phyloP scores from a whole-genome alignment of 805 yeast species.

The Kodamaea fukazawae region DNA sequence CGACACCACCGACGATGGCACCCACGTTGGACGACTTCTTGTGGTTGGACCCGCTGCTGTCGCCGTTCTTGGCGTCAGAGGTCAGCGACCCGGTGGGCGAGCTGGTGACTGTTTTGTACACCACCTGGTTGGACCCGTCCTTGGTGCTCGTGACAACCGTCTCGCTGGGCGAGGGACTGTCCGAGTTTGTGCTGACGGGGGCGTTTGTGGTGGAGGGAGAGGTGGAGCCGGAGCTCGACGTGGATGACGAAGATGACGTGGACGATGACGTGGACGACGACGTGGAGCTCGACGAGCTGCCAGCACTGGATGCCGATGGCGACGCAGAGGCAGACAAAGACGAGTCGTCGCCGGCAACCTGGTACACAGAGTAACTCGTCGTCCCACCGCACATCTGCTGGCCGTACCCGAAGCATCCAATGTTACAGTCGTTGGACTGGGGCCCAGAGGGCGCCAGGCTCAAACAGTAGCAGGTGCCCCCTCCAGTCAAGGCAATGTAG shows the following conservation, averaged over 20 bases:
- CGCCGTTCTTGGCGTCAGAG: constrained; percentile 1
- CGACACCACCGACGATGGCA: constrained; percentile 46
- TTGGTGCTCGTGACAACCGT: constrained; percentile 4
- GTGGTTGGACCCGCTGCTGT: constrained; percentile 2
- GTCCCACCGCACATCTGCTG: constrained; percentile 38
- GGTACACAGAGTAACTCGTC: constrained; percentile 28
- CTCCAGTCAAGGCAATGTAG: constrained; percentile 37
- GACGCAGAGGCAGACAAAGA: constrained; percentile 8
- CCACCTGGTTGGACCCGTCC: constrained; percentile 8
- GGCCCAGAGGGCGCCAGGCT: constrained; percentile 27
- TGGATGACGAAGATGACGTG: constrained; percentile 4
- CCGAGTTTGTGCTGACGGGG: neutral
- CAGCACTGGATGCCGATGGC: constrained; percentile 10
- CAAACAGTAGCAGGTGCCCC: constrained; percentile 40
- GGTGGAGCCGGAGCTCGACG: constrained; percentile 4
- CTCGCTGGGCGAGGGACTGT: neutral
- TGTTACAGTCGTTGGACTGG: constrained; percentile 23
- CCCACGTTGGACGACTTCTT: constrained; percentile 32
- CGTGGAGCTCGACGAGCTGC: constrained; percentile 3
- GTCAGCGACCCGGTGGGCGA: constrained; percentile 6
- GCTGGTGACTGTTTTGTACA: constrained; percentile 11
- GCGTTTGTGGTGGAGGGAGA: constrained; percentile 1
- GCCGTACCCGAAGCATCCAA: constrained; percentile 35
- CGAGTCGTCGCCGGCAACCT: constrained; percentile 15
- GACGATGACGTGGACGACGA: neutral